Evolutionary conservation across 2,329 filamentous ascomycete species (phyloP), one percentile per base, ranked within the genome.

Genomic region (Diplodia mutila): DNA sequence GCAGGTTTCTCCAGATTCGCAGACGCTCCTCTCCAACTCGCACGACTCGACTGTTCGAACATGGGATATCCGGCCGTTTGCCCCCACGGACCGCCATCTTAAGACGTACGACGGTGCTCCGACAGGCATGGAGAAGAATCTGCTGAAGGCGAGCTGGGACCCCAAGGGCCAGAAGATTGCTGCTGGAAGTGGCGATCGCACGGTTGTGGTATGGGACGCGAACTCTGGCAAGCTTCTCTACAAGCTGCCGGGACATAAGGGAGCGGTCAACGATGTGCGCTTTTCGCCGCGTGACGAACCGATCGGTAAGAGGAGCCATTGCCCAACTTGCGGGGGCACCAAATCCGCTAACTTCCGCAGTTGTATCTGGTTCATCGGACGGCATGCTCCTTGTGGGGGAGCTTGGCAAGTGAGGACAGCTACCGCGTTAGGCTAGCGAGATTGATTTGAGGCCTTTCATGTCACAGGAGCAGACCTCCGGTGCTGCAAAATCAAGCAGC

Each of bases 51-150:
- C 94, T 0, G 95, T 94, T 46, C 87, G 92, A 74, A 97, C 94
- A 21, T 99, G 95, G 95, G 94, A 99, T 77, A 91, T 99, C 64
- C 87, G 94, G 72, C 94, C 95, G 0, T 99, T 98, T 80, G 94
- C 95, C 7, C 93, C 95, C 0, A 89, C 90, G 0, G 91, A 97
- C 77, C 86, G 95, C 71, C 89, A 92, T 69, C 88, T 98, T 69
- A 88, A 89, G 75, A 97, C 92, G 0, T 97, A 95, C 77, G 94
- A 98, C 73, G 95, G 95, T n/a, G 94, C 94, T 0, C 90, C 91
- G 12, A 85, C 88, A 42, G 94, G 94, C 0, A 80, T 97, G 64
- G 95, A 99, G 80, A 95, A 95, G 84, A 98, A 98, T 73, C 82
- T 99, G 16, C 88, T 97, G 69, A 87, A 90, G 66, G 94, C 93